Evolutionary conservation across 176 grass and related monocot species (phyloP).

Genomic region (Puya raimondii): DNA sequence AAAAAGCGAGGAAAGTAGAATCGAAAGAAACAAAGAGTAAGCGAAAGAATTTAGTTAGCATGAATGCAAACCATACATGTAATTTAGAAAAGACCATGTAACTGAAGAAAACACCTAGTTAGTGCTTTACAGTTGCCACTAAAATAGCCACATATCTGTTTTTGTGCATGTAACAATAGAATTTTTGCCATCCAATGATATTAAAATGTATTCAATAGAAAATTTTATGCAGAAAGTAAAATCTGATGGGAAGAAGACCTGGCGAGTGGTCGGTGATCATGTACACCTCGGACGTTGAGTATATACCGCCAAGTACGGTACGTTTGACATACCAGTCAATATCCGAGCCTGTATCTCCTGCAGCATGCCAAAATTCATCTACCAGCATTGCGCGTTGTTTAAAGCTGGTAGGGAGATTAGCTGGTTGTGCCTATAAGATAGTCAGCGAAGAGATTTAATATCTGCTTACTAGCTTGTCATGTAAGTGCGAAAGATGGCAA

Average conservation of each 20-base stretch:
- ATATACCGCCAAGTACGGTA: slow-evolving; percentile 86
- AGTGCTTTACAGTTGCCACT: too few relatives aligned
- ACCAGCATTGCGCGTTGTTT: slow-evolving; percentile 84
- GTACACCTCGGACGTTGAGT: slow-evolving; percentile 95
- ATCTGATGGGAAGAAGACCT: slow-evolving; percentile 33
- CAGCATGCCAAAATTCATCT: slow-evolving; percentile 95
- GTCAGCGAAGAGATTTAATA: not conserved
- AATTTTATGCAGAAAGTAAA: slow-evolving; percentile 1
- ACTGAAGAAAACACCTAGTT: too few relatives aligned
- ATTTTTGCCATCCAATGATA: too few relatives aligned
- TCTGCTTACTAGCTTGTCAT: not conserved
- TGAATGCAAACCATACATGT: too few relatives aligned
- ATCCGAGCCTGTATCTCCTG: slow-evolving; percentile 71
- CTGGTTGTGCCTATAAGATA: slow-evolving; percentile 67
- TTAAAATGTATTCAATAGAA: not conserved
- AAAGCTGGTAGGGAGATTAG: slow-evolving; percentile 76
- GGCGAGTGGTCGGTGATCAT: slow-evolving; percentile 87
- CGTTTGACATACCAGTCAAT: slow-evolving; percentile 97
- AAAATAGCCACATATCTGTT: too few relatives aligned
- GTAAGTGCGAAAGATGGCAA: not conserved
- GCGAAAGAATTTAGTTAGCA: too few relatives aligned
- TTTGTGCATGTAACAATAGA: too few relatives aligned
- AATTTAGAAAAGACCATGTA: too few relatives aligned
- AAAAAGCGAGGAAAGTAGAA: too few relatives aligned
- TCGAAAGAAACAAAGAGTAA: too few relatives aligned